phyloP scores from a whole-genome alignment of 1,284 basidiomycete species.

The Heimioporus retisporus region DNA sequence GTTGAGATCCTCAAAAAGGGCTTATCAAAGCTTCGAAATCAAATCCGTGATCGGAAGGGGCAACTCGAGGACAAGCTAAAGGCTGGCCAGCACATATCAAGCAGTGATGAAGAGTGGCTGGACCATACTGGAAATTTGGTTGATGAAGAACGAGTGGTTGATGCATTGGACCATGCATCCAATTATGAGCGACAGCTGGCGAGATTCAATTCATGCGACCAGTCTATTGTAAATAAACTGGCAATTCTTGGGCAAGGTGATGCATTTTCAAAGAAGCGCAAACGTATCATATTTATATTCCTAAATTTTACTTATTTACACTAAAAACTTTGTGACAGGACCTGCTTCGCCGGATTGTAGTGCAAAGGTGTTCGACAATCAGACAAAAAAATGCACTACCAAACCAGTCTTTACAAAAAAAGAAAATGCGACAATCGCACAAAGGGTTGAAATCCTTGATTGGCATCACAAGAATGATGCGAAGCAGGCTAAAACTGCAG shows the following conservation, averaged over 20 bases:
- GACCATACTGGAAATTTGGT: conserved; percentile 15
- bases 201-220: background rate
- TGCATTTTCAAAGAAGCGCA: conserved; percentile 8
- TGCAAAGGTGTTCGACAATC: too few species aligned
- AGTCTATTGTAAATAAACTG: conserved; percentile 10
- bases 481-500: conserved; percentile 13
- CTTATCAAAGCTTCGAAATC: background rate
- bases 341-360: too few species aligned
- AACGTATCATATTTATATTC: background rate
- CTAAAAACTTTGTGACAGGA: too few species aligned
- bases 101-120: background rate
- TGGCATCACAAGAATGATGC: conserved; percentile 17
- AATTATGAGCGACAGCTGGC: conserved; percentile 9
- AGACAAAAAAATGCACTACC: background rate
- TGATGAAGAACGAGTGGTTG: conserved; percentile 15
- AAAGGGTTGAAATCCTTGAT: conserved; percentile 20
- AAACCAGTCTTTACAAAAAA: too few species aligned
- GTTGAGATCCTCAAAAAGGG: background rate
- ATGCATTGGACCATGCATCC: conserved; percentile 1
- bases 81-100: background rate
- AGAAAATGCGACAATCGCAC: conserved; percentile 9
- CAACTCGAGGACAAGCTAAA: background rate
- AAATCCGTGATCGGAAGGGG: background rate
- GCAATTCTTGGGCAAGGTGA: background rate
- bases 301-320: background rate